phyloP scores from a whole-genome alignment of 345 rosid genomes.

The Tarenaya hassleriana region DNA sequence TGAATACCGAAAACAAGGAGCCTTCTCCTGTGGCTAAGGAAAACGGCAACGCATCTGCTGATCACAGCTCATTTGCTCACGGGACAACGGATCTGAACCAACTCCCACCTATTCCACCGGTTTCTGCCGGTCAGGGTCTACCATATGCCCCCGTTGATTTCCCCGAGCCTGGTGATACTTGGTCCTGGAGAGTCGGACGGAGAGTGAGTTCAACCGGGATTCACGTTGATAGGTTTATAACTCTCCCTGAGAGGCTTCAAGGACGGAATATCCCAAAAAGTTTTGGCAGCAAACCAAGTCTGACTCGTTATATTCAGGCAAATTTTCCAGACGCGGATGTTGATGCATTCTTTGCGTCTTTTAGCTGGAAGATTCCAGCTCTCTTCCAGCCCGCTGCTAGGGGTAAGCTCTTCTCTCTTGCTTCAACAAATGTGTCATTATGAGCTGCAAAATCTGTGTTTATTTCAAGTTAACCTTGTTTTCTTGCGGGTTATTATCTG shows the following conservation, averaged over 20 bases:
- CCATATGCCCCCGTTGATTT: conserved; percentile 82
- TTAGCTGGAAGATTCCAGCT: conserved; percentile 73
- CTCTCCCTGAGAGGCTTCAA: conserved; percentile 46
- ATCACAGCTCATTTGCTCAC: conserved; percentile 14
- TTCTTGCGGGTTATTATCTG: too few species aligned
- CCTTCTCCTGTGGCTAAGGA: conserved; percentile 10
- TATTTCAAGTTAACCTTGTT: too few species aligned
- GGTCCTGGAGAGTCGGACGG: conserved; percentile 88
- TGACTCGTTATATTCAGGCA: conserved; percentile 40
- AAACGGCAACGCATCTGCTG: conserved; percentile 27
- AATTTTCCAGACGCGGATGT: conserved; percentile 49
- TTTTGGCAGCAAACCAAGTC: conserved; percentile 50
- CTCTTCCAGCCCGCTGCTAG: conserved; percentile 20
- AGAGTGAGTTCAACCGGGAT: conserved; percentile 43
- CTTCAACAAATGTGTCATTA: neutral
- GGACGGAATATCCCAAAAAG: conserved; percentile 13
- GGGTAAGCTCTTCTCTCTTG: conserved; percentile 26
- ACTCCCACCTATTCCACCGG: conserved; percentile 39
- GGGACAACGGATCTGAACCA: conserved; percentile 26
- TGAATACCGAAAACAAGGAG: neutral
- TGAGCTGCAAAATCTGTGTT: too few species aligned
- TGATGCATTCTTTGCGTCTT: conserved; percentile 55
- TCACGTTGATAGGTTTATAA: conserved; percentile 49
- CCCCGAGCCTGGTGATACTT: conserved; percentile 72
- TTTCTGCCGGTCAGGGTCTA: conserved; percentile 56